Evolutionary conservation across 805 yeast species (phyloP).

Genomic region (Lipomyces chichibuensis): DNA sequence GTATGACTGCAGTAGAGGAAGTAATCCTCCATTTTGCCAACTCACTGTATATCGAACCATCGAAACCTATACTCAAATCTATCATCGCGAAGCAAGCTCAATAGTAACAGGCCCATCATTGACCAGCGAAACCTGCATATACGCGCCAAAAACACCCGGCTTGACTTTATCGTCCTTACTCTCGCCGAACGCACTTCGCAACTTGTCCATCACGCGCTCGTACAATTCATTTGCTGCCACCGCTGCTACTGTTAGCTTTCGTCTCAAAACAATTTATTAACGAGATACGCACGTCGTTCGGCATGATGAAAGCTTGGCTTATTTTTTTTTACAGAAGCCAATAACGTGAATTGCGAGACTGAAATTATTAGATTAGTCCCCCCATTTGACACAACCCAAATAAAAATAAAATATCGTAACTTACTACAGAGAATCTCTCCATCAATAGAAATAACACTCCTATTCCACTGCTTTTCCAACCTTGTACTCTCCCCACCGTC

Average conservation of each 20-base stretch:
- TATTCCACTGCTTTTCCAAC: conserved; percentile 68
- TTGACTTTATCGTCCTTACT: conserved; percentile 66
- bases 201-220: conserved; percentile 53
- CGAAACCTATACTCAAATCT: background rate
- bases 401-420: conserved; percentile 27
- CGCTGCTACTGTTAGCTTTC: conserved; percentile 10
- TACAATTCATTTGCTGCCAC: conserved; percentile 41
- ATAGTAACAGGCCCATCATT: conserved; percentile 96
- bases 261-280: background rate
- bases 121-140: conserved; percentile 90
- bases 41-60: background rate
- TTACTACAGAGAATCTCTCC: conserved; percentile 72
- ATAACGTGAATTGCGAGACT: conserved; percentile 90
- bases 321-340: conserved; percentile 85
- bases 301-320: conserved; percentile 93
- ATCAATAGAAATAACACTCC: conserved; percentile 60
- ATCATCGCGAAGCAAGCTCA: conserved; percentile 47
- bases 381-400: background rate
- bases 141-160: conserved; percentile 93
- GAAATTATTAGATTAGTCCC: background rate
- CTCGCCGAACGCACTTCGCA: conserved; percentile 48
- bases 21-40: no score
- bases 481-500: background rate
- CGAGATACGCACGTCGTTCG: conserved; percentile 64
- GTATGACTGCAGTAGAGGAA: no score